A percentile compares a stretch with the other conserved stretches of the same genome.
phyloP scores from a whole-genome alignment of 805 yeast genomes.

The Yamadazyma ubonensis region DNA sequence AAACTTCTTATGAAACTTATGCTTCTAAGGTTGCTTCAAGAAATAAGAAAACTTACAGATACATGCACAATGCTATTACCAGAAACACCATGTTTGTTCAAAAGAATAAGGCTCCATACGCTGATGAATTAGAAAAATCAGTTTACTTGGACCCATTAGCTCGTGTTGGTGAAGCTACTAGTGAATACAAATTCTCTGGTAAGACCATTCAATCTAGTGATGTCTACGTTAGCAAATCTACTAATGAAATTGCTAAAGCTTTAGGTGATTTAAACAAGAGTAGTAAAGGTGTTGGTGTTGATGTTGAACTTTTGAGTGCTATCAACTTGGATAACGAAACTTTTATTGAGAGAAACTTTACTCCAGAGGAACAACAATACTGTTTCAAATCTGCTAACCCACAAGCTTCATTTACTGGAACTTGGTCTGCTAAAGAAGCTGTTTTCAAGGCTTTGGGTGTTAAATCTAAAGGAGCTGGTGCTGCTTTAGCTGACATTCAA shows the following conservation, averaged over 20 bases:
- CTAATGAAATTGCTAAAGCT: conserved; percentile 63
- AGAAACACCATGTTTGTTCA: conserved; percentile 89
- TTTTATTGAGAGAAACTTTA: conserved; percentile 89
- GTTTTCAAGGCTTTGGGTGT: conserved; percentile 95
- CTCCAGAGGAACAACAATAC: conserved; percentile 74
- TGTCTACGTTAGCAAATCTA: conserved; percentile 44
- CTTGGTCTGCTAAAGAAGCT: conserved; percentile 99
- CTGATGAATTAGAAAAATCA: conserved; percentile 79
- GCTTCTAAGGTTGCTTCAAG: conserved; percentile 69
- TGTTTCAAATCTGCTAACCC: conserved; percentile 73
- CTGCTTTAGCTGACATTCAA: conserved; percentile 88
- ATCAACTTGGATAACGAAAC: conserved; percentile 87
- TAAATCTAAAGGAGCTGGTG: conserved; percentile 91
- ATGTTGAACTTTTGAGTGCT: conserved; percentile 83
- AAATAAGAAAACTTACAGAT: conserved; percentile 87
- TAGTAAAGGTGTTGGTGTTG: conserved; percentile 87
- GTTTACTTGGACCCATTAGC: conserved; percentile 97
- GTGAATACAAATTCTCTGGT: conserved; percentile 45
- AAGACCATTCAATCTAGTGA: conserved; percentile 50
- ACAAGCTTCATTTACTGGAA: conserved; percentile 91
- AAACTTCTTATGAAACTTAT: conserved; percentile 69
- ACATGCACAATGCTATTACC: conserved; percentile 93
- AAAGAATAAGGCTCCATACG: conserved; percentile 91
- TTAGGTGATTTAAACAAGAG: conserved; percentile 56
- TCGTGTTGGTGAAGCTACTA: conserved; percentile 51